These are phyloP conservation scores for Drechmeria coniospora DNA, from an alignment of 2,329 filamentous ascomycete species.

Conservation along the genomic window DNA sequence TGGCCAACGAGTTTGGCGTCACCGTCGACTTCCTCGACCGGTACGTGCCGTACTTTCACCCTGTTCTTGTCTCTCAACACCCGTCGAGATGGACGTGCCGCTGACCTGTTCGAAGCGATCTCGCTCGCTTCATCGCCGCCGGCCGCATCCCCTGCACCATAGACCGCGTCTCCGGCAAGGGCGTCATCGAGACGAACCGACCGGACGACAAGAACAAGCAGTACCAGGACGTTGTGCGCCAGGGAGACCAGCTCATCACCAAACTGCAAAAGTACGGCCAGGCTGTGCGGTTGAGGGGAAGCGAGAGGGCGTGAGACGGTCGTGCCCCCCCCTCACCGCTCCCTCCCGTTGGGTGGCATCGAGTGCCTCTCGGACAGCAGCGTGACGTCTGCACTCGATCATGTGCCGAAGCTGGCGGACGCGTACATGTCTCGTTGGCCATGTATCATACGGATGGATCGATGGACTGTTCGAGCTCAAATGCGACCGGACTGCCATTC, in stretches of 20 bases:
- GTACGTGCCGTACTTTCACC: conserved; percentile 34
- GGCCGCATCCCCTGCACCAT: conserved; percentile 94
- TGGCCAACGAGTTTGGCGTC: conserved; percentile 94
- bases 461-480: too few relatives aligned
- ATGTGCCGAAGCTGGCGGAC: too few relatives aligned
- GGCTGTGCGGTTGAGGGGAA: conserved; percentile 82
- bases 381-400: too few relatives aligned
- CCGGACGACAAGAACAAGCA: conserved; percentile 99
- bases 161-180: conserved; percentile 88
- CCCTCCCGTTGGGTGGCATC: too few relatives aligned
- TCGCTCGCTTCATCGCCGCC: conserved; percentile 91
- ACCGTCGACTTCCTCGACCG: conserved; percentile 91
- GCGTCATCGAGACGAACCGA: conserved; percentile 94
- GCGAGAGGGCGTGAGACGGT: conserved; percentile 62
- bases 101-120: conserved; percentile 43
- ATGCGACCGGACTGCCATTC: too few relatives aligned
- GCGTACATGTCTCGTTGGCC: too few relatives aligned
- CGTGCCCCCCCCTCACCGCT: too few relatives aligned
- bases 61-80: neutral
- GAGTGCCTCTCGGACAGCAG: too few relatives aligned
- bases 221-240: conserved; percentile 94
- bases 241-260: conserved; percentile 93
- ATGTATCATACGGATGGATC: too few relatives aligned
- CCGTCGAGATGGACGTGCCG: conserved; percentile 3
- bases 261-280: conserved; percentile 99